A percentile compares a stretch with the other conserved stretches of the same genome.
Conservation (phyloP, 208 protist genomes). For the Acanthamoeba lenticulata region DNA sequence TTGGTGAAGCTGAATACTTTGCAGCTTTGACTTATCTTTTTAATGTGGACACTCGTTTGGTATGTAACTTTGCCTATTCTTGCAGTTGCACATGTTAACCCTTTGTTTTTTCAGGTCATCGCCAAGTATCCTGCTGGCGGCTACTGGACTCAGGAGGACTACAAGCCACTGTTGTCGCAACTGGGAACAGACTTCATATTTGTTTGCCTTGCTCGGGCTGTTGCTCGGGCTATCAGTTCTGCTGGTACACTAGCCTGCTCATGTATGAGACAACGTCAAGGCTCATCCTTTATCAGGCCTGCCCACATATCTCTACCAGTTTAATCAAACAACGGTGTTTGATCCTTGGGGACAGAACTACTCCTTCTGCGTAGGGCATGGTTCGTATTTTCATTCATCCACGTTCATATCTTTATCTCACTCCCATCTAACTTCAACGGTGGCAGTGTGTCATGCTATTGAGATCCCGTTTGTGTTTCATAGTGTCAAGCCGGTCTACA, state of each 20-base stretch:
- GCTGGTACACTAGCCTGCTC: neutral
- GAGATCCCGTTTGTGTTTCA: constrained; percentile 75
- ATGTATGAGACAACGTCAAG: neutral
- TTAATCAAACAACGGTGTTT: constrained; percentile 30
- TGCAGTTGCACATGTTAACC: neutral
- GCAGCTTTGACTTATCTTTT: constrained; percentile 28
- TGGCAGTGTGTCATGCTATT: constrained; percentile 69
- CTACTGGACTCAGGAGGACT: neutral
- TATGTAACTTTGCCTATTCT: neutral
- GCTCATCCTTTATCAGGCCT: neutral
- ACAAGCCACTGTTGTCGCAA: constrained; percentile 50
- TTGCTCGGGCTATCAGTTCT: neutral
- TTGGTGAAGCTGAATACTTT: no score
- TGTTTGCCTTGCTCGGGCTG: constrained; percentile 43
- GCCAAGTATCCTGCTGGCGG: neutral
- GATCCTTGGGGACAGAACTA: constrained; percentile 71
- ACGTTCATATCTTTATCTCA: neutral
- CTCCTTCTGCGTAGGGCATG: constrained; percentile 59
- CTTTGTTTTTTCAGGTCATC: neutral
- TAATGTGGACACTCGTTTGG: neutral
- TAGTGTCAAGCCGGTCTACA: neutral
- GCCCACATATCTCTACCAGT: constrained; percentile 68
- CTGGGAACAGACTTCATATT: constrained; percentile 75
- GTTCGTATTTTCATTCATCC: neutral
- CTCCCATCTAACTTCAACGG: neutral